phyloP scores from a whole-genome alignment of 305 asterid genomes.

The Fraxinus nigra region DNA sequence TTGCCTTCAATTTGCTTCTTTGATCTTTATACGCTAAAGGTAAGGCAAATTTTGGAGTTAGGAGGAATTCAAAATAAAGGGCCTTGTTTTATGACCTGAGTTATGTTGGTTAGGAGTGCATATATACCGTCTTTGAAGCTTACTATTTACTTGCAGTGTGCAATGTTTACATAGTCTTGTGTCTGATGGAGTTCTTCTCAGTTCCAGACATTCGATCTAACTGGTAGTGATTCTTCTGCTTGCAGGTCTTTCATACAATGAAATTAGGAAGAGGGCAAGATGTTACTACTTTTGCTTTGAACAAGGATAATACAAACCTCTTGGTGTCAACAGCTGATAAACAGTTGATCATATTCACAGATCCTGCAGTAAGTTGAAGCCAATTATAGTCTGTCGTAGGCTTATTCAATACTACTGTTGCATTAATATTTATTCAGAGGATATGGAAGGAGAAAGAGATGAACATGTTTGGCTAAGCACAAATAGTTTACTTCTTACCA shows the following conservation, averaged over 20 bases:
- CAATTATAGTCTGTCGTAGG: conserved; percentile 6
- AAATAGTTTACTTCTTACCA: not conserved
- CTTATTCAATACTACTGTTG: not conserved
- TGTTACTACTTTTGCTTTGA: conserved; percentile 66
- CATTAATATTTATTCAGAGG: not conserved
- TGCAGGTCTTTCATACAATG: conserved; percentile 68
- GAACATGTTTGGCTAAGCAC: not conserved
- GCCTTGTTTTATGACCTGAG: conserved; percentile 13
- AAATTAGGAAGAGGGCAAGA: conserved; percentile 76
- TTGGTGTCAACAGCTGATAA: conserved; percentile 86
- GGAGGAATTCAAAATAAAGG: not conserved
- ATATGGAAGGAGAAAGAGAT: not conserved
- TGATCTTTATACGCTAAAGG: conserved; percentile 77
- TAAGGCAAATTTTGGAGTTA: conserved; percentile 20
- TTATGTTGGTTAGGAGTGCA: not conserved
- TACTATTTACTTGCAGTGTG: conserved; percentile 8
- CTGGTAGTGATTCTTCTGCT: conserved; percentile 17
- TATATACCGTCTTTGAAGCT: not conserved
- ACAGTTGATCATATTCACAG: conserved; percentile 81
- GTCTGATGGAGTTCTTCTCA: not conserved
- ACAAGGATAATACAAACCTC: conserved; percentile 81
- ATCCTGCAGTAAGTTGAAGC: conserved; percentile 81
- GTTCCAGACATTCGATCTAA: conserved; percentile 19
- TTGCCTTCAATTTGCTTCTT: conserved; percentile 85
- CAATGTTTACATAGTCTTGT: not conserved